Conservation (phyloP, 2,329 filamentous ascomycete species). For the Massarina eburnea region DNA sequence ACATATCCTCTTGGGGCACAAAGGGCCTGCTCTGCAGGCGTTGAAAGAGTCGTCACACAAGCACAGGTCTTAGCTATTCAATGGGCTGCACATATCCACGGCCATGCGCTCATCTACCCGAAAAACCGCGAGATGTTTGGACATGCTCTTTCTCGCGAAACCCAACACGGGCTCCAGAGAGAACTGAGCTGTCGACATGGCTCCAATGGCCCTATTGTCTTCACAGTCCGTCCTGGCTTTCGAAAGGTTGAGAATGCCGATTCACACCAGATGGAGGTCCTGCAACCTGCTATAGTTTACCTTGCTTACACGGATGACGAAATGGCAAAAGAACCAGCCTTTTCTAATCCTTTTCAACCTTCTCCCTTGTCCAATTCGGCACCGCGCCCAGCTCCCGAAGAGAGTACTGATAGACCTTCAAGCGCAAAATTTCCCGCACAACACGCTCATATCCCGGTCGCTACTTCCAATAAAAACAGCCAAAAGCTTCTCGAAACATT, state of each 20-base stretch:
- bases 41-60: slow-evolving; percentile 1
- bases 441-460: too few species aligned
- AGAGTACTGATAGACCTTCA: too few species aligned
- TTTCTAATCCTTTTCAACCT: too few species aligned
- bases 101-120: neutral
- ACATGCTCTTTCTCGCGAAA: neutral
- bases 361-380: too few species aligned
- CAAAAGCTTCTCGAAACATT: neutral
- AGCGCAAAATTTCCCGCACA: too few species aligned
- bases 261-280: neutral
- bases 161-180: neutral
- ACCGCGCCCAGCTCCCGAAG: too few species aligned
- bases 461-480: neutral
- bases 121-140: neutral
- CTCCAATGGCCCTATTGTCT: neutral
- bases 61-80: slow-evolving; percentile 1
- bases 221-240: slow-evolving; percentile 1
- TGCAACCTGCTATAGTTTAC: neutral
- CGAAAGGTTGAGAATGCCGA: neutral
- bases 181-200: neutral
- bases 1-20: neutral
- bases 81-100: neutral
- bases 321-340: neutral
- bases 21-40: neutral
- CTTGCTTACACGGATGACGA: neutral